Evolutionary conservation across 495 filamentous ascomycete species (phyloP).

Genomic region (Clohesyomyces aquaticus): DNA sequence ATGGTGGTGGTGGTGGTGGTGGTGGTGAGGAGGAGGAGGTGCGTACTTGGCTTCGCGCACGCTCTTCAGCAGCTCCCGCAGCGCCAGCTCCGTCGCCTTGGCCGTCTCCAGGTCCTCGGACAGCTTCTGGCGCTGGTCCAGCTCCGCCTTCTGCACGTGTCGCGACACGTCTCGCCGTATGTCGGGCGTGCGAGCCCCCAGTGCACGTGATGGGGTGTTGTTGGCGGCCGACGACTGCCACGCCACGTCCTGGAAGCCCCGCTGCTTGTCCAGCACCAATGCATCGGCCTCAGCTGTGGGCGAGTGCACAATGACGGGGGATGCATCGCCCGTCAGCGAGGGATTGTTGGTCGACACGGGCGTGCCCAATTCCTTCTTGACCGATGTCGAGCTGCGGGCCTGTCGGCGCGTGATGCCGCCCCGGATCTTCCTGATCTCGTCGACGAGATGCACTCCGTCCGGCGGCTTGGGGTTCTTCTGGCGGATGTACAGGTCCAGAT

Average conservation of each 20-base stretch:
- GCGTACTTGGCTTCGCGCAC: conserved; percentile 81
- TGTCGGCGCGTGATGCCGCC: conserved; percentile 80
- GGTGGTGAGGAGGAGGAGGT: background rate
- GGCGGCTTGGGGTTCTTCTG: conserved; percentile 81
- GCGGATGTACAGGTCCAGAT: conserved; percentile 88
- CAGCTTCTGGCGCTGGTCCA: conserved; percentile 60
- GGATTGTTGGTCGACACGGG: conserved; percentile 15
- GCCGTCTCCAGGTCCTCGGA: conserved; percentile 70
- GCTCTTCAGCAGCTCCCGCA: conserved; percentile 77
- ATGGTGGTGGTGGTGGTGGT: background rate
- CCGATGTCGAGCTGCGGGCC: conserved; percentile 60
- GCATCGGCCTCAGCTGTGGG: conserved; percentile 40
- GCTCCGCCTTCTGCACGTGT: conserved; percentile 59
- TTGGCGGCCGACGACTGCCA: conserved; percentile 85
- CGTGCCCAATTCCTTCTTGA: conserved; percentile 55
- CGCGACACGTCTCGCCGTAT: conserved; percentile 49
- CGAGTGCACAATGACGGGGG: conserved; percentile 33
- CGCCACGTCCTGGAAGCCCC: conserved; percentile 61
- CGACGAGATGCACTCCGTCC: conserved; percentile 85
- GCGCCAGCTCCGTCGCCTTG: conserved; percentile 79
- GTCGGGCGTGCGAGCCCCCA: conserved; percentile 48
- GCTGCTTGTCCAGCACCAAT: conserved; percentile 49
- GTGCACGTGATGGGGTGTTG: conserved; percentile 63
- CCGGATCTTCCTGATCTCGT: conserved; percentile 79
- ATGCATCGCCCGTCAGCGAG: conserved; percentile 30